Evolutionary conservation across 2,329 filamentous ascomycete species (phyloP).

Genomic region (Ophiocordyceps robertsii): DNA sequence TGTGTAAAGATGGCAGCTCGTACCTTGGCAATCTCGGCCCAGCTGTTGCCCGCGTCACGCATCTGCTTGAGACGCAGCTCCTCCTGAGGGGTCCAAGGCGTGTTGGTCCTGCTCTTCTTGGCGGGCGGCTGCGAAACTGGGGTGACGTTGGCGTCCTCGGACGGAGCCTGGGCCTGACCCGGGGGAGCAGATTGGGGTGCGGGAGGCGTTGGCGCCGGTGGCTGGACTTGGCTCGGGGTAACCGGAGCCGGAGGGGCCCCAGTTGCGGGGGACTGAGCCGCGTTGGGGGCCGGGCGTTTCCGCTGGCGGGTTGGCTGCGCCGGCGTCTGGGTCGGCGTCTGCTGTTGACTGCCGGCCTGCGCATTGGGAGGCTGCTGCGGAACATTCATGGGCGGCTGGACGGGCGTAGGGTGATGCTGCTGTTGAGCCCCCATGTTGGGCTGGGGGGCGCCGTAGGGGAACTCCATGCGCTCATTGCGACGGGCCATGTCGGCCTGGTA

Average conservation of each 20-base stretch:
- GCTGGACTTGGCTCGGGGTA: slow-evolving; percentile 18
- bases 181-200: slow-evolving; percentile 15
- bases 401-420: slow-evolving; percentile 24
- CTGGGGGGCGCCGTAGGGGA: slow-evolving; percentile 25
- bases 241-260: slow-evolving; percentile 18
- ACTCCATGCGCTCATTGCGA: slow-evolving; percentile 29
- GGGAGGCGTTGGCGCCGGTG: slow-evolving; percentile 15
- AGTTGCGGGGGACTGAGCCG: slow-evolving; percentile 24
- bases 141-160: slow-evolving; percentile 17
- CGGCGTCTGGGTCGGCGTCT: slow-evolving; percentile 24
- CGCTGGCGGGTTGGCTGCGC: slow-evolving; percentile 23
- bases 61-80: slow-evolving; percentile 87
- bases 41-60: slow-evolving; percentile 84
- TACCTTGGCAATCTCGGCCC: slow-evolving; percentile 99
- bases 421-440: slow-evolving; percentile 22
- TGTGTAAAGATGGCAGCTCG: slow-evolving; percentile 21
- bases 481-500: slow-evolving; percentile 39
- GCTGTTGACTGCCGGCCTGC: slow-evolving; percentile 16
- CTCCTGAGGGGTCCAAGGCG: slow-evolving; percentile 91
- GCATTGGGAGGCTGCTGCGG: slow-evolving; percentile 22
- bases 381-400: slow-evolving; percentile 30
- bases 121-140: slow-evolving; percentile 36
- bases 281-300: slow-evolving; percentile 26
- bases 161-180: slow-evolving; percentile 14
- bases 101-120: slow-evolving; percentile 97